Evolutionary conservation across 176 grass and related monocot species (phyloP), one percentile per base, ranked within the genome.

Genomic region (Oryza coarctata): DNA sequence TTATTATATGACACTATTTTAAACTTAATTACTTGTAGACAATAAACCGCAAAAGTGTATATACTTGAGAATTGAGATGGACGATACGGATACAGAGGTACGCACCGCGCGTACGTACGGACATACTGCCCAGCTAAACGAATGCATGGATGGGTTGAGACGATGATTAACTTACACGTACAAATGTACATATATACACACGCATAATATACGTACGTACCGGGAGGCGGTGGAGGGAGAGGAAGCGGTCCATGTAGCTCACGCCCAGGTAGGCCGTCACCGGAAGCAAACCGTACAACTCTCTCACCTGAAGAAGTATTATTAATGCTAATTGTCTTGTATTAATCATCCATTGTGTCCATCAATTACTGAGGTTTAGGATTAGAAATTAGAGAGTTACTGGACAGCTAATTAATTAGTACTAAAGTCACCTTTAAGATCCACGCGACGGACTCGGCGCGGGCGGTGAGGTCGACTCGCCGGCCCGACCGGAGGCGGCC

Each of bases 211-310:
- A 38, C 10, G 3, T 29, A 73, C 27, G 47, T 50, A 74, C 91
- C 76, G 84, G 87, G 31, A 93, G 70, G 31, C 75, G 50, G 45
- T 82, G 87, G n/a, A 78, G 80, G 29, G 91, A 93, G 39, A 93
- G 84, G 79, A 93, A 93, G 31, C 91, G 84, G 73, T 93, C 91
- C 87, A 93, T 69, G 87, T 93, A 93, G 84, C 86, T 93, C 13
- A 93, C 87, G 29, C 87, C 87, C 2, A 90, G 91, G 69, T 93
- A 93, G 35, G 84, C 80, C 60, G 91, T 93, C 45, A 87, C 25
- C 1, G 87, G 83, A 36, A 79, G 84, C 80, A 93, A 90, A 49
- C 60, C 26, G 35, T 88, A 74, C 55, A 80, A 63, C 20, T 22
- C 68, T 1, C 73, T 68, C 30, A 88, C 86, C 86, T 88, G 74